Percentiles rank a stretch among this genome's conserved stretches.
Evolutionary conservation across 2,329 filamentous ascomycete genomes (phyloP).

Genomic region (Aspergillus candidus): DNA sequence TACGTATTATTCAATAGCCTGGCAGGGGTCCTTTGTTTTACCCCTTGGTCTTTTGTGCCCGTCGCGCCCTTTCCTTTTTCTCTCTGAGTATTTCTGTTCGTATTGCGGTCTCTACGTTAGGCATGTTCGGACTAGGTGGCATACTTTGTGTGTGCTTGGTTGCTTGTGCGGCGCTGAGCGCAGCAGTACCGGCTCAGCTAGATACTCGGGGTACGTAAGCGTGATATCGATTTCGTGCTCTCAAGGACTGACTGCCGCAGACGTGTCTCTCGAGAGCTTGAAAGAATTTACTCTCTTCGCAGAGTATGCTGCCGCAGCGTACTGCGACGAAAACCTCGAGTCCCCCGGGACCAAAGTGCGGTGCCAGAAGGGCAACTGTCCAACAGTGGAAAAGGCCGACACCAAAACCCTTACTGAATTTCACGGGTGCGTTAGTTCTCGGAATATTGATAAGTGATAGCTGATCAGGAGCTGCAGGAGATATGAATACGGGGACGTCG

Average conservation of each 20-base stretch:
- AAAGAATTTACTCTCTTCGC: constrained; percentile 43
- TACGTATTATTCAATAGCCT: too few relatives aligned
- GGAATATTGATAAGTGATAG: not conserved
- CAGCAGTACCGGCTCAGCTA: constrained; percentile 3
- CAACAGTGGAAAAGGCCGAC: constrained; percentile 42
- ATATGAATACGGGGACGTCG: constrained; percentile 34
- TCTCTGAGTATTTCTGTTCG: too few relatives aligned
- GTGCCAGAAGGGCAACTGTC: constrained; percentile 44
- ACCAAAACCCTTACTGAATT: constrained; percentile 46
- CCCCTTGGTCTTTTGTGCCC: too few relatives aligned
- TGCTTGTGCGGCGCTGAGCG: constrained; percentile 10
- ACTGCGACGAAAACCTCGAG: constrained; percentile 47
- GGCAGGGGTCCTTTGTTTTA: too few relatives aligned
- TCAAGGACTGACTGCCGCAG: constrained; percentile 13
- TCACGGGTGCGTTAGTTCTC: constrained; percentile 36
- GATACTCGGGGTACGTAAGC: constrained; percentile 18
- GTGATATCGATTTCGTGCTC: not conserved
- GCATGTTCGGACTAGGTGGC: too few relatives aligned
- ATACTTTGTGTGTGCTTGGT: not conserved
- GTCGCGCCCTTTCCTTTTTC: too few relatives aligned
- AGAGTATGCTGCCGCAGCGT: constrained; percentile 50
- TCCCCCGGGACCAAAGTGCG: constrained; percentile 38
- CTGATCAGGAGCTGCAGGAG: constrained; percentile 8
- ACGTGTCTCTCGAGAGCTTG: constrained; percentile 37
- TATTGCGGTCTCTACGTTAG: too few relatives aligned